Conservation (phyloP, 345 rosid genomes). For the Hibiscus mutabilis region DNA sequence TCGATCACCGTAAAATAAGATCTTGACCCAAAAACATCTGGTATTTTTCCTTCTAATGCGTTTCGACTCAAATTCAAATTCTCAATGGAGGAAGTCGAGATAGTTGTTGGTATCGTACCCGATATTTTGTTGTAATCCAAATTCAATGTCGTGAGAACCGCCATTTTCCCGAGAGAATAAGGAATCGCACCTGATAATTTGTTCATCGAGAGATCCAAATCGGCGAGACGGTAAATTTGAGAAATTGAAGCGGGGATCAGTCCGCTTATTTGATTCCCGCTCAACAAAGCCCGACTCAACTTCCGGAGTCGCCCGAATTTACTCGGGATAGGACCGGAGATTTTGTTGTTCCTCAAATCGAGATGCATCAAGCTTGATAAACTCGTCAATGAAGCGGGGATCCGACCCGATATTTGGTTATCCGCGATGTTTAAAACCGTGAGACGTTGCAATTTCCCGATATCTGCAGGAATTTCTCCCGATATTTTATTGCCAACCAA, state of each 20-base stretch:
- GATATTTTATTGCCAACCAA: slow-evolving; percentile 65
- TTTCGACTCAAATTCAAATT: slow-evolving; percentile 67
- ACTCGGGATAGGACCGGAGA: slow-evolving; percentile 51
- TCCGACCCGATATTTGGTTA: slow-evolving; percentile 57
- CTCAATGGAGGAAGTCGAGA: slow-evolving; percentile 51
- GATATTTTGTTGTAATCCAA: slow-evolving; percentile 62
- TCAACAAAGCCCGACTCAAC: slow-evolving; percentile 70
- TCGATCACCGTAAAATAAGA: slow-evolving; percentile 72
- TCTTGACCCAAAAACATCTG: slow-evolving; percentile 65
- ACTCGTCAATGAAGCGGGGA: slow-evolving; percentile 52
- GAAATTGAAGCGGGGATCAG: slow-evolving; percentile 53
- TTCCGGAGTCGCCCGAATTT: slow-evolving; percentile 52
- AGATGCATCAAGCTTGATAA: slow-evolving; percentile 75
- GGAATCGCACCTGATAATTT: slow-evolving; percentile 56
- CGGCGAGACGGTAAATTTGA: slow-evolving; percentile 69
- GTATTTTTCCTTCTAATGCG: slow-evolving; percentile 42
- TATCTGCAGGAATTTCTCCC: slow-evolving; percentile 49
- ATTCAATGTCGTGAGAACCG: slow-evolving; percentile 72
- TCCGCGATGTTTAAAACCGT: slow-evolving; percentile 78
- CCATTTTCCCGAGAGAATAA: slow-evolving; percentile 61
- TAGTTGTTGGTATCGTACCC: slow-evolving; percentile 46
- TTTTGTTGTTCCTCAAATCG: slow-evolving; percentile 59
- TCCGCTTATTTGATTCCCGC: slow-evolving; percentile 55
- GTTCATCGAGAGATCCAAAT: slow-evolving; percentile 71
- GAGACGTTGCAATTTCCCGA: slow-evolving; percentile 53